Base-by-base conservation (phyloP, 768 basidiomycete species). In the Amanita polypyramis region DNA sequence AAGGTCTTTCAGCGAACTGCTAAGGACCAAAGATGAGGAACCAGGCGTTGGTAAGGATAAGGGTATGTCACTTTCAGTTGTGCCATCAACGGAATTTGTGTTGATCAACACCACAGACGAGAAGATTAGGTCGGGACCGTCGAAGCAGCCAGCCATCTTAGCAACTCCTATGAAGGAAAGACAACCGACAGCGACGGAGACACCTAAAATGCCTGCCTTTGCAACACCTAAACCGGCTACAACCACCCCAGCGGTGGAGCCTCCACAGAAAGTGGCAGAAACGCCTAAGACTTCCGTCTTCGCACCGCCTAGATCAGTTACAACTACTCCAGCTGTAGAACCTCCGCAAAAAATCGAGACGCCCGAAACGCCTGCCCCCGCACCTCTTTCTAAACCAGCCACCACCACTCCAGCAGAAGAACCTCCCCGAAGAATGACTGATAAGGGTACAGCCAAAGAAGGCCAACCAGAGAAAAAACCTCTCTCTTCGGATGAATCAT, bases 1-100 rank as follows among this genome's bases (percentile, higher is more conserved):
- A 30, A 75, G 72, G 54, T 76, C 84, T 0, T 89, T 83, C 54
- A 62, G 67, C 11, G 46, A 47, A 27, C 21, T 47, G 8, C 41
- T 47, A 0, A 47, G 43, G 35, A 11, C 37, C 0, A 41, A 30
- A 38, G 49, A 43, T 23, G 11, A 19, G 19, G 43, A 23, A 8
- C n/a, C 45, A 30, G 15, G 17, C 10, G 10, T 3, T 20, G 15
- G 29, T 9, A 39, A 47, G 17, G 46, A 15, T 11, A 39, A 47
- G 32, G 38, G 46, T 38, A 43, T 21, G 17, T 33, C 9, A 2
- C 15, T 15, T n/a, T 35, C 23, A n/a, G 21, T 19, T 21, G 20
- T 15, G n/a, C 2, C 17, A 35, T 45, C 25, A 27, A 27, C 14
- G 44, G 19, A 39, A 1, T 12, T 4, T 15, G 21, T 12, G 10